Base-by-base conservation (phyloP, 2,329 filamentous ascomycete species). In the Cercospora zeina region DNA sequence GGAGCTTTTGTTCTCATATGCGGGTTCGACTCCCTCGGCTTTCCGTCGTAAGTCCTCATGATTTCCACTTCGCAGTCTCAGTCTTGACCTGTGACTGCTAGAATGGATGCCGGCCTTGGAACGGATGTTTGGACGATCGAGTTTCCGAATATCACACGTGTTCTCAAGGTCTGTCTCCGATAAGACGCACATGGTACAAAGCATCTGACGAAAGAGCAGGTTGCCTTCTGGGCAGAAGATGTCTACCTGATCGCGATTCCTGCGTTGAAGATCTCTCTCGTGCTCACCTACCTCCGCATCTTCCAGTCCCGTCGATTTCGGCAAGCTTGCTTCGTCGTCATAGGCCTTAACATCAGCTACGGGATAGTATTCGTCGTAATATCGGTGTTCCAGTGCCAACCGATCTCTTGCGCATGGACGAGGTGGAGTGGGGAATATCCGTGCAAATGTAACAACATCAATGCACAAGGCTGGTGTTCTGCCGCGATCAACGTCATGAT, bases 231-330 rank as follows among this genome's bases (percentile, higher is more conserved):
- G 24, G 62, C 64, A 30, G 64, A 68, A 50, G 58, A 63, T 45
- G 49, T 68, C 2, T 66, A 68, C 60, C 45, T 68, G 13, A 64
- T 42, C 1, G 59, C 64, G 1, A 50, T 68, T 1, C 64, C 66
- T 7, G n/a, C 57, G 4, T 53, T 68, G 54, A 68, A 68, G 33
- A 66, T 68, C 9, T 64, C 64, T 11, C 59, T 66, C 42, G 55
- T 64, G 8, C 31, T 66, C 31, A 68, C 64, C 1, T 68, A 68
- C 16, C 53, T 68, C 2, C 45, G 66, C 13, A 61, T 68, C 11
- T 77, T 68, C 51, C 58, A 59, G 27, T 58, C 55, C 10, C 54
- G 50, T 21, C 49, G 53, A 11, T 68, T 68, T 54, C 59, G 59
- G n/a, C 33, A 34, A 19, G 16, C 50, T 13, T 60, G 61, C 1